These are phyloP conservation scores for Sporothrix humicola DNA, from an alignment of 2,329 filamentous ascomycete genomes.

Conservation along the genomic window DNA sequence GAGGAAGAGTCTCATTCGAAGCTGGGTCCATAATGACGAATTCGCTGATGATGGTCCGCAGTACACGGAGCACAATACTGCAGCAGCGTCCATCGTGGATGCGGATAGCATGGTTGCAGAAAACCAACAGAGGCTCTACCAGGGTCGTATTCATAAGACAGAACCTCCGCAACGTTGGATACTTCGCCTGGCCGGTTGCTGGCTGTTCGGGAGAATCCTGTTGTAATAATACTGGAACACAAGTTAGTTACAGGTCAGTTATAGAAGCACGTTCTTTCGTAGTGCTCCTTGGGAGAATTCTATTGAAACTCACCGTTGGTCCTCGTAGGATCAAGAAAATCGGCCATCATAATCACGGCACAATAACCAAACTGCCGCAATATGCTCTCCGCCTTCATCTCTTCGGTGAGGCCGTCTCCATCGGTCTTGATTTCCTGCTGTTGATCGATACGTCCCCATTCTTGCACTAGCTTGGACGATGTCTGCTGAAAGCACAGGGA, in stretches of 20 bases:
- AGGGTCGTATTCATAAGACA: conserved; percentile 78
- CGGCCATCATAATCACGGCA: conserved; percentile 88
- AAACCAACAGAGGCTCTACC: conserved; percentile 86
- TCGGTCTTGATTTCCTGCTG: conserved; percentile 67
- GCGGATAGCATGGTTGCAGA: conserved; percentile 87
- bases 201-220: conserved; percentile 41
- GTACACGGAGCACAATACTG: conserved; percentile 81
- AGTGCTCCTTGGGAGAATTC: not conserved
- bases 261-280: not conserved
- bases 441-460: conserved; percentile 80
- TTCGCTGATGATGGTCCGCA: conserved; percentile 81
- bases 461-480: conserved; percentile 81
- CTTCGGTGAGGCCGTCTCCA: conserved; percentile 82
- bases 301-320: conserved; percentile 54
- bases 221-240: conserved; percentile 43
- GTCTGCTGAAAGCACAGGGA: conserved; percentile 83
- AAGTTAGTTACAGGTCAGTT: not conserved
- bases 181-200: conserved; percentile 45
- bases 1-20: not conserved
- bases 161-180: conserved; percentile 75
- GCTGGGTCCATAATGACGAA: conserved; percentile 56
- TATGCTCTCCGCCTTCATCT: conserved; percentile 98
- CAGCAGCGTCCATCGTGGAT: conserved; percentile 91
- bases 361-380: conserved; percentile 90
- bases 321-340: conserved; percentile 78